phyloP scores from a whole-genome alignment of 345 rosid species.

The Sonneratia caseolaris region DNA sequence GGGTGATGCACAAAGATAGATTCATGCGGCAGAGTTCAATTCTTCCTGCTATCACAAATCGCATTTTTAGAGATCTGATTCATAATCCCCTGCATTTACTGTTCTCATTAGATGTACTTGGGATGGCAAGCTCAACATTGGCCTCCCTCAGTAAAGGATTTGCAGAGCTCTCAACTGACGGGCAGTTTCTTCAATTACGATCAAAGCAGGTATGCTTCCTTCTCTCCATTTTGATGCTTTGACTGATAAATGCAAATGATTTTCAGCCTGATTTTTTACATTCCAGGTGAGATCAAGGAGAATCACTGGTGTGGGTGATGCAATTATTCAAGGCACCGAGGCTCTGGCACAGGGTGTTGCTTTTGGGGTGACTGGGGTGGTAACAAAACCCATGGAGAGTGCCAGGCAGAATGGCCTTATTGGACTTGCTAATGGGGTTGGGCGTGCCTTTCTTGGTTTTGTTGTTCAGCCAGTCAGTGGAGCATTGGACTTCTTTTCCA shows the following conservation, averaged over 20 bases:
- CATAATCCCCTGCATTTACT: slow-evolving; percentile 92
- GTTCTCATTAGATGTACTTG: slow-evolving; percentile 93
- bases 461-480: slow-evolving; percentile 93
- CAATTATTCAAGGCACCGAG: slow-evolving; percentile 89
- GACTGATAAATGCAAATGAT: slow-evolving; percentile 1
- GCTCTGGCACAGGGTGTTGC: slow-evolving; percentile 98
- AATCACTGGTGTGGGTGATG: slow-evolving; percentile 96
- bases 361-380: slow-evolving; percentile 95
- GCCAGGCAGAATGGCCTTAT: slow-evolving; percentile 76
- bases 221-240: background rate
- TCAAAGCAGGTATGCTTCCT: slow-evolving; percentile 63
- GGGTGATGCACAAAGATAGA: slow-evolving; percentile 84
- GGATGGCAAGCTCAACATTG: slow-evolving; percentile 97
- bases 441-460: slow-evolving; percentile 75
- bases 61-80: slow-evolving; percentile 89
- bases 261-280: slow-evolving; percentile 9
- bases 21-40: slow-evolving; percentile 92
- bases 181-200: slow-evolving; percentile 84
- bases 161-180: slow-evolving; percentile 97
- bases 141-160: slow-evolving; percentile 95
- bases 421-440: slow-evolving; percentile 95
- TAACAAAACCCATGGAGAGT: slow-evolving; percentile 90
- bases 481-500: slow-evolving; percentile 86
- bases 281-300: slow-evolving; percentile 81
- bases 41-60: slow-evolving; percentile 70